phyloP scores from a whole-genome alignment of 768 basidiomycete species.

The Leccinum broughii region DNA sequence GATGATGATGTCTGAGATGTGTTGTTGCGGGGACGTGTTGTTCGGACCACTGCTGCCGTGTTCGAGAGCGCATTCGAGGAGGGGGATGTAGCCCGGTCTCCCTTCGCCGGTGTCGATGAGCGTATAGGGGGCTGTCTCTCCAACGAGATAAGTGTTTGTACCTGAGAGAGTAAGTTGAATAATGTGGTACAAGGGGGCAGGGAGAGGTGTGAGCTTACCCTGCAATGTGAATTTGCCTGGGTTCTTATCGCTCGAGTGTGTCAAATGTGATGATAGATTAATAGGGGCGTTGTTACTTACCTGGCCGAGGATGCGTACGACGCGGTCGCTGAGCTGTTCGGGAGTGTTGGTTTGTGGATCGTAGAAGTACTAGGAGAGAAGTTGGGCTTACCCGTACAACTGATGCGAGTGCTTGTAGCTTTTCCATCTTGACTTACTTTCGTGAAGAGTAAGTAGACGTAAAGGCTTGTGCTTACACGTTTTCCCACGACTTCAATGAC shows the following conservation, averaged over 20 bases:
- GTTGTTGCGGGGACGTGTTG: constrained; percentile 19
- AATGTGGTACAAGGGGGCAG: fast-evolving
- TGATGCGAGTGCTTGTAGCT: constrained; percentile 50
- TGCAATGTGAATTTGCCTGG: constrained; percentile 88
- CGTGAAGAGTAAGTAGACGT: constrained; percentile 6
- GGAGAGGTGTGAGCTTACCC: constrained; percentile 42
- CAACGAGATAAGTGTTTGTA: constrained; percentile 89
- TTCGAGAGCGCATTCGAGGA: constrained; percentile 62
- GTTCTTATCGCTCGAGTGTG: constrained; percentile 49
- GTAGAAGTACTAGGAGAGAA: neutral
- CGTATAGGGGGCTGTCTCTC: constrained; percentile 65
- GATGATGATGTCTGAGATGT: constrained; percentile 86
- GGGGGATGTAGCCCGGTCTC: constrained; percentile 59
- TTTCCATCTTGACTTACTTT: constrained; percentile 42
- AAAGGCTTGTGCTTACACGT: neutral
- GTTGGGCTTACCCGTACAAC: constrained; percentile 49
- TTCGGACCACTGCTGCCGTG: constrained; percentile 32
- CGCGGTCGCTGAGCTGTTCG: constrained; percentile 62
- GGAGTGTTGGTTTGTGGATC: constrained; percentile 1
- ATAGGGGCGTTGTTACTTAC: constrained; percentile 35
- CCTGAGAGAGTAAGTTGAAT: constrained; percentile 41
- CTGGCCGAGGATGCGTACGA: constrained; percentile 75
- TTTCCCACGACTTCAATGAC: neutral
- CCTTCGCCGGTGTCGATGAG: constrained; percentile 88
- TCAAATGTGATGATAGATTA: neutral